These are phyloP conservation scores for Irpex sp. DNA, from an alignment of 1,284 basidiomycete genomes.

Conservation along the genomic window DNA sequence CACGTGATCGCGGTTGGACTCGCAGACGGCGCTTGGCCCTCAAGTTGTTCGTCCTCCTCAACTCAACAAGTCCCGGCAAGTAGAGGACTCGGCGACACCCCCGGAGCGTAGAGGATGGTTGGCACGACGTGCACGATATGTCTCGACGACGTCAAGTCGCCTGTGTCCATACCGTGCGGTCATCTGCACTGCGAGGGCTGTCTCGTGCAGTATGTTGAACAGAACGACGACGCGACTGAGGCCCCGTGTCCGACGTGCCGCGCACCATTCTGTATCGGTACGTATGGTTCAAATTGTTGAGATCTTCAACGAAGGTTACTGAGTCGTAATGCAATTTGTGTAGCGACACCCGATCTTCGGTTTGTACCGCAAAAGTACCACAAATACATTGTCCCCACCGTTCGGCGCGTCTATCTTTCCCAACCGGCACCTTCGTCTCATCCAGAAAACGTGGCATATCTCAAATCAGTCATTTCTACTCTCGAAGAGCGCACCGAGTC, in stretches of 20 bases:
- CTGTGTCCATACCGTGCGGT: conserved; percentile 61
- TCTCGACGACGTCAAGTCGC: conserved; percentile 45
- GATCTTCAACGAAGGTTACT: neutral
- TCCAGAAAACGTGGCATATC: conserved; percentile 7
- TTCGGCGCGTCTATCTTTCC: conserved; percentile 58
- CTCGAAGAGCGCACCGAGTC: conserved; percentile 7
- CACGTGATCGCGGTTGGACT: too few relatives aligned
- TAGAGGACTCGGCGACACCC: neutral
- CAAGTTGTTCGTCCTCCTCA: neutral
- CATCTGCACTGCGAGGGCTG: conserved; percentile 62
- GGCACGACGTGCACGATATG: conserved; percentile 56
- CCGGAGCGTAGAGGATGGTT: conserved; percentile 28
- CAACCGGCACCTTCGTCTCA: conserved; percentile 7
- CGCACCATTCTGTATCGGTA: conserved; percentile 49
- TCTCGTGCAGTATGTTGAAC: conserved; percentile 42
- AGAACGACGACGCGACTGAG: conserved; percentile 35
- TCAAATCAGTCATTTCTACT: conserved; percentile 14
- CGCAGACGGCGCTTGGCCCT: too few relatives aligned
- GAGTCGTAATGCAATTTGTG: neutral
- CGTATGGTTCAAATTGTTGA: conserved; percentile 16
- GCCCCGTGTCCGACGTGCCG: conserved; percentile 60
- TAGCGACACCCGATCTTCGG: conserved; percentile 39
- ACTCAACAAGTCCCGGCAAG: neutral
- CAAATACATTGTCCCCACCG: conserved; percentile 46
- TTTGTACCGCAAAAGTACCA: conserved; percentile 60